phyloP scores from a whole-genome alignment of 148 eudicot species.

The Tetragonia tetragonoides region DNA sequence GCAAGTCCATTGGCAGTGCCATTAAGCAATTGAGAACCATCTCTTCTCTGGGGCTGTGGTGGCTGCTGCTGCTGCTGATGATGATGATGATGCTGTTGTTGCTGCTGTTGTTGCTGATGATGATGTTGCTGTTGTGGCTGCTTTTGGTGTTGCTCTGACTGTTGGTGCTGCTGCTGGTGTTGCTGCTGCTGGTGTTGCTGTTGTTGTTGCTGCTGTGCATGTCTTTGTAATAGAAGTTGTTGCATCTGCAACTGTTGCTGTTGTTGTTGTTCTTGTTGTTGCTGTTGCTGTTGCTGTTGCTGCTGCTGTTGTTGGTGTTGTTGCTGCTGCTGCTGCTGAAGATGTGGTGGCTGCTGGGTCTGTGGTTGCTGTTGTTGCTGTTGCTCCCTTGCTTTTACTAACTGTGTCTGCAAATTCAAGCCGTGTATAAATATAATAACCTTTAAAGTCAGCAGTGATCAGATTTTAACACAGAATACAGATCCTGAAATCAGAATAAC shows the following conservation, averaged over 20 bases:
- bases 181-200: constrained; percentile 35
- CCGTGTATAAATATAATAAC: constrained; percentile 2
- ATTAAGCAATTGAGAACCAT: constrained; percentile 53
- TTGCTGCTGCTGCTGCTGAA: constrained; percentile 47
- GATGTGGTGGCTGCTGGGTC: constrained; percentile 32
- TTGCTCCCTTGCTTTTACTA: constrained; percentile 67
- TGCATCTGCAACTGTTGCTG: constrained; percentile 59
- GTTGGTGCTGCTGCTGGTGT: constrained; percentile 18
- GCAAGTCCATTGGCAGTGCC: constrained; percentile 54
- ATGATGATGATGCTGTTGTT: constrained; percentile 48
- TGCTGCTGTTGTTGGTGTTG: constrained; percentile 48
- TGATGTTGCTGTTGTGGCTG: constrained; percentile 54
- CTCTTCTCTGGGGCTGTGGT: constrained; percentile 56
- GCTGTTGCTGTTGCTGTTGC: constrained; percentile 55
- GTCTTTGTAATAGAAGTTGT: constrained; percentile 52
- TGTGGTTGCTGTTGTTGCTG: constrained; percentile 55
- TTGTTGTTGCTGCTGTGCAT: constrained; percentile 54
- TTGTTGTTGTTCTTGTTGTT: constrained; percentile 53
- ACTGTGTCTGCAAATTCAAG: constrained; percentile 47
- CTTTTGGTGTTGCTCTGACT: constrained; percentile 42
- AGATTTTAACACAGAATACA: neutral
- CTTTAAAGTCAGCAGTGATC: neutral
- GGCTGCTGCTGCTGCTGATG: constrained; percentile 53
- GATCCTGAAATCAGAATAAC: neutral
- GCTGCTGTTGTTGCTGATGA: constrained; percentile 45